Conservation (phyloP, 1,139 yeast species). For the Lodderomyces beijingensis region DNA sequence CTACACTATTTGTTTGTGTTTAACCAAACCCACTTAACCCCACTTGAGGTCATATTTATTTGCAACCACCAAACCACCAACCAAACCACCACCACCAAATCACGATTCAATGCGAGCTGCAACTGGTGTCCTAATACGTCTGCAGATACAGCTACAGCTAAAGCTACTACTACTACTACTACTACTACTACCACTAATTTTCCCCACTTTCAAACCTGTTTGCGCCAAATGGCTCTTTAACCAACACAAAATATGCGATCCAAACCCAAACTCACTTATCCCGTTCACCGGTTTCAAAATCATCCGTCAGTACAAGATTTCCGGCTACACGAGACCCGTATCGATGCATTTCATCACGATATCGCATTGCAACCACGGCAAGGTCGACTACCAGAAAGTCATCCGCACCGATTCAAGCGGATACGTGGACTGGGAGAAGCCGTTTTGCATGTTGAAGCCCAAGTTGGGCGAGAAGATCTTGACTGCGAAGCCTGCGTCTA, state of each 20-base stretch:
- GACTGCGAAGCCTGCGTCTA: background rate
- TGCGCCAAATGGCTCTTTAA: slow-evolving; percentile 18
- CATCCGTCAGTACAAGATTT: slow-evolving; percentile 46
- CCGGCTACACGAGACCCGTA: slow-evolving; percentile 31
- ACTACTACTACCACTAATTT: slow-evolving; percentile 3
- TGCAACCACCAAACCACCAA: too few relatives aligned
- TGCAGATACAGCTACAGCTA: too few relatives aligned
- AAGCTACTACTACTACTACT: slow-evolving; percentile 1
- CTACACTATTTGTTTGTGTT: too few relatives aligned
- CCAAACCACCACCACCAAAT: too few relatives aligned
- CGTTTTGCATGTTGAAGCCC: slow-evolving; percentile 46
- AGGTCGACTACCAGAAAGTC: slow-evolving; percentile 42
- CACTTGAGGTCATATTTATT: too few relatives aligned
- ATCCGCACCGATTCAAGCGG: slow-evolving; percentile 29
- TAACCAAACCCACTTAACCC: too few relatives aligned
- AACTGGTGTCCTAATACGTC: too few relatives aligned
- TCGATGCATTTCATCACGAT: slow-evolving; percentile 46
- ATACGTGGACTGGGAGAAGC: slow-evolving; percentile 49
- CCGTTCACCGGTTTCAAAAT: slow-evolving; percentile 61
- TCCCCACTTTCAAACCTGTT: slow-evolving; percentile 1
- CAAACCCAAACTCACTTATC: slow-evolving; percentile 20
- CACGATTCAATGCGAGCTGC: too few relatives aligned
- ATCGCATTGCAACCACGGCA: slow-evolving; percentile 54
- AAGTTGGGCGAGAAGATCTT: slow-evolving; percentile 14
- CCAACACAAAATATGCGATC: slow-evolving; percentile 35